These are phyloP conservation scores for Penicillium sp. DNA, from an alignment of 2,329 filamentous ascomycete species.

Conservation along the genomic window DNA sequence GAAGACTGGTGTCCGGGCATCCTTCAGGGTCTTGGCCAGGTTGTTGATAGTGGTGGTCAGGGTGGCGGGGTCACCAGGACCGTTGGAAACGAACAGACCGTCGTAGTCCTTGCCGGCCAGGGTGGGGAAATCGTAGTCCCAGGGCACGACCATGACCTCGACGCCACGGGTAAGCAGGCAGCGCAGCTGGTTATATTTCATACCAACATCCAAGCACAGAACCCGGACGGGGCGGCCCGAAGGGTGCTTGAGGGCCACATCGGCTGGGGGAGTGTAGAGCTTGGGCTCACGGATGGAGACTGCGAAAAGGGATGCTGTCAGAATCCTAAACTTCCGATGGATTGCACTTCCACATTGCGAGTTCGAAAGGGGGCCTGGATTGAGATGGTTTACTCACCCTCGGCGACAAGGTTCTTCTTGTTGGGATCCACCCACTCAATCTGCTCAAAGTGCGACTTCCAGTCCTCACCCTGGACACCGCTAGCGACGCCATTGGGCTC, in stretches of 20 bases:
- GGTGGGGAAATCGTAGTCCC: conserved; percentile 87
- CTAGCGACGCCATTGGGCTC: conserved; percentile 44
- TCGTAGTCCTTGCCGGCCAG: conserved; percentile 84
- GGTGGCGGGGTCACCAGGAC: conserved; percentile 90
- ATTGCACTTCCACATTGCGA: background rate
- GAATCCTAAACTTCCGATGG: conserved; percentile 39
- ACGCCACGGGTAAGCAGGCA: conserved; percentile 90
- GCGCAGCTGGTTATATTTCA: conserved; percentile 97
- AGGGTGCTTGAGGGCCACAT: conserved; percentile 77
- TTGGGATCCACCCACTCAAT: conserved; percentile 93
- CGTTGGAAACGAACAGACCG: conserved; percentile 96
- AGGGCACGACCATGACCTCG: conserved; percentile 91
- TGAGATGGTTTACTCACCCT: conserved; percentile 67
- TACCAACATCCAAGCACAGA: conserved; percentile 91
- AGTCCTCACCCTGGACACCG: conserved; percentile 51
- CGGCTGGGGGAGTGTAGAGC: conserved; percentile 72
- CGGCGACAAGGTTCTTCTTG: conserved; percentile 85
- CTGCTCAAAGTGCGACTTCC: conserved; percentile 69
- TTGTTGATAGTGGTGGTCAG: conserved; percentile 78
- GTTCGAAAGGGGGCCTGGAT: background rate
- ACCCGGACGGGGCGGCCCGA: conserved; percentile 86
- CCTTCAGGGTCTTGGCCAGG: conserved; percentile 73
- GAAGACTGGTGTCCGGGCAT: conserved; percentile 84
- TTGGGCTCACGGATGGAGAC: conserved; percentile 88
- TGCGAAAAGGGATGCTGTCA: conserved; percentile 46